phyloP scores from a whole-genome alignment of 2,329 filamentous ascomycete species.

The Sclerotinia glacialis region DNA sequence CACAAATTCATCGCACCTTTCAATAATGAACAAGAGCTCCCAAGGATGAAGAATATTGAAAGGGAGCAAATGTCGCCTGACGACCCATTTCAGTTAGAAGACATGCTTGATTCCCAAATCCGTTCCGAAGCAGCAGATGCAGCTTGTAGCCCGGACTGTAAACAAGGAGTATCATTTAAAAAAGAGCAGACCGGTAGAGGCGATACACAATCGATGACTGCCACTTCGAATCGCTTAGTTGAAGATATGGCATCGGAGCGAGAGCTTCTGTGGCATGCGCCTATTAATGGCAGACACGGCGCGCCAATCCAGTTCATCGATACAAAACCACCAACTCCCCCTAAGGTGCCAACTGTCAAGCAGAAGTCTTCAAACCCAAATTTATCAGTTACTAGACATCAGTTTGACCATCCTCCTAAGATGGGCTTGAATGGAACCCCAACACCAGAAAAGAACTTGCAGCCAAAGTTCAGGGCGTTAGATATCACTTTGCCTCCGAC shows the following conservation, averaged over 20 bases:
- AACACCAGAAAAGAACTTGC: neutral
- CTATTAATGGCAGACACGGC: neutral
- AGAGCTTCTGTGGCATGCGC: conserved; percentile 15
- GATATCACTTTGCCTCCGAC: too few species aligned
- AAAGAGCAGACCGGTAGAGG: neutral
- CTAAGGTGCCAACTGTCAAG: neutral
- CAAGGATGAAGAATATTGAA: conserved; percentile 14
- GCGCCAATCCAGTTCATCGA: neutral
- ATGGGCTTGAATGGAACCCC: too few species aligned
- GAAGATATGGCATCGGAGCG: neutral
- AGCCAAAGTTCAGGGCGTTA: neutral
- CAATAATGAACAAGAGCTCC: conserved; percentile 8
- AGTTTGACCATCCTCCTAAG: too few species aligned
- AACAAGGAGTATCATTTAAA: neutral
- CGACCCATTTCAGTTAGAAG: neutral
- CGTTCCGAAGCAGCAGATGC: conserved; percentile 14
- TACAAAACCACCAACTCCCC: neutral
- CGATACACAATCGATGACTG: neutral
- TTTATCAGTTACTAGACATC: neutral
- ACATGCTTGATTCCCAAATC: conserved; percentile 16
- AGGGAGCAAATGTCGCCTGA: neutral
- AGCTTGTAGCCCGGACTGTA: neutral
- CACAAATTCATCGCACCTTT: neutral
- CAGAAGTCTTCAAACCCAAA: neutral
- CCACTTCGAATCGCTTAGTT: neutral